Conservation (phyloP, 208 protist genomes). For the Trichomonas tenax region DNA sequence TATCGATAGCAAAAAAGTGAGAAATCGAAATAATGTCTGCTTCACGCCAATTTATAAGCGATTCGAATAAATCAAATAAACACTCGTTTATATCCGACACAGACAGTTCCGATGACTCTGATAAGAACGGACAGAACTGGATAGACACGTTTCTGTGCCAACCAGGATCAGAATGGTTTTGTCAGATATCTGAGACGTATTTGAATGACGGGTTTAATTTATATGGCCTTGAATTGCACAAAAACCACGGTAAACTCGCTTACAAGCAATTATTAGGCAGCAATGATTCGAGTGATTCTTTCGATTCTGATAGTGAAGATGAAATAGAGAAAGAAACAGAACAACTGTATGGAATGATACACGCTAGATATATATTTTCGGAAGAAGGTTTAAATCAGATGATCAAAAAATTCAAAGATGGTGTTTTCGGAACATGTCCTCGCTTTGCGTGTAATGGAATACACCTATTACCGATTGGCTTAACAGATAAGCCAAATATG, state of each 20-base stretch:
- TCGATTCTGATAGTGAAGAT: constrained; percentile 8
- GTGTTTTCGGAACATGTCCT: not conserved
- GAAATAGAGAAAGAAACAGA: not conserved
- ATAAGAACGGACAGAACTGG: not conserved
- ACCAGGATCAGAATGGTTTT: not conserved
- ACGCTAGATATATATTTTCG: constrained; percentile 2
- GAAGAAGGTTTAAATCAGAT: not conserved
- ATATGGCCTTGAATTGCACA: not conserved
- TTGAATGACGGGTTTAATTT: not conserved
- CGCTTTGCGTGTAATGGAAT: not conserved
- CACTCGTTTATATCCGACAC: not conserved
- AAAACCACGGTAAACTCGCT: not conserved
- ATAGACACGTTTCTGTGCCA: not conserved
- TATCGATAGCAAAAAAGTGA: too few species aligned
- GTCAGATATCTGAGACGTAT: not conserved
- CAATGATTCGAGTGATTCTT: not conserved
- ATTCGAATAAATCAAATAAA: not conserved
- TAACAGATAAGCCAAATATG: not conserved
- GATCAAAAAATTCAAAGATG: not conserved
- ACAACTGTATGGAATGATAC: not conserved
- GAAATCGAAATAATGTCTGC: too few species aligned
- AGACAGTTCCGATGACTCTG: not conserved
- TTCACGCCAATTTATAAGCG: too few species aligned
- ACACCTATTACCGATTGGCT: not conserved
- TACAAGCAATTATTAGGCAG: not conserved